Evolutionary conservation across 345 rosid genomes (phyloP), one percentile per base, ranked within the genome.

Genomic region (Lumnitzera racemosa): DNA sequence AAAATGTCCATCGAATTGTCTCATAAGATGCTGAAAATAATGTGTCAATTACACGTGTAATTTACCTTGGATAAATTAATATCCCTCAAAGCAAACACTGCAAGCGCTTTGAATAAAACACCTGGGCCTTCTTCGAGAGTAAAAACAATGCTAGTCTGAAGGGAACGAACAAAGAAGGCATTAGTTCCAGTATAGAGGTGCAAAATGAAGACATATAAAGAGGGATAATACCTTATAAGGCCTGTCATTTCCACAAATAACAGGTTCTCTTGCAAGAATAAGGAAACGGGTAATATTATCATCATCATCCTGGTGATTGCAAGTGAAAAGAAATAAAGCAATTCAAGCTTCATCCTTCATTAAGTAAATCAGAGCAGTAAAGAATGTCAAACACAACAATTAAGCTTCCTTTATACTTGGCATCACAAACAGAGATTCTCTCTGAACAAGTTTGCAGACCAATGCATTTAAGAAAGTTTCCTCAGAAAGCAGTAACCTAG

Each of bases 41-140:
- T 2, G 47, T 53, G 27, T 24, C 5, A 48, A 20, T 59, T 29
- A 12, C 56, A 9, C 49, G 46, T 49, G 51, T 20, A 31, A 55
- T 56, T 62, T 72, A 80, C 96, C 88, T 90, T 90, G n/a, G 89
- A 74, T 75, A 94, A 79, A 78, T 70, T 81, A 69, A 94, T 94
- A 80, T 71, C 74, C 78, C 99, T 80, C 70, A 81, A 65, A 46
- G 97, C 84, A 78, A 94, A 94, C 61, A 86, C 99, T 25, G 97
- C 88, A 66, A 94, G 77, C 51, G 96, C 99, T 69, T 88, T 88
- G 75, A 90, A 88, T 63, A 94, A 80, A 71, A 83, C 63, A 17
- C 97, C 99, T 13, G 96, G 90, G 60, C 99, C 99, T 77, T 90
- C 96, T 71, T 90, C 97, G n/a, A 94, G 72, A 46, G 95, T 74